phyloP scores from a whole-genome alignment of 371 early-diverging fungal genomes.

The Syncephalis plumigaleata region DNA sequence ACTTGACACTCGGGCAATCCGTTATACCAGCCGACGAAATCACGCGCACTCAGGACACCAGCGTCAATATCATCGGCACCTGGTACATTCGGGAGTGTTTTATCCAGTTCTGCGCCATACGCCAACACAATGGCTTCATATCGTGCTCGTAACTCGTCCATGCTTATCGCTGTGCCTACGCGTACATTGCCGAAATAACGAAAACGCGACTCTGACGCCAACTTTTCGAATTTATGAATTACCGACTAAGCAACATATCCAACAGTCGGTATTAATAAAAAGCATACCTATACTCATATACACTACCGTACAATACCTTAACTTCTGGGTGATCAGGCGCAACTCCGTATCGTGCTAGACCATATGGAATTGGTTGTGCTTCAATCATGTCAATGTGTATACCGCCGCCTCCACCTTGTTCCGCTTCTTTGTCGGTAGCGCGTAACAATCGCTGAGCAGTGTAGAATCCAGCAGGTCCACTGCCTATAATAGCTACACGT shows the following conservation, averaged over 20 bases:
- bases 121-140: slow-evolving; percentile 77
- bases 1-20: slow-evolving; percentile 42
- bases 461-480: slow-evolving; percentile 90
- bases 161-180: slow-evolving; percentile 29
- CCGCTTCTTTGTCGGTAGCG: background rate
- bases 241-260: slow-evolving; percentile 35
- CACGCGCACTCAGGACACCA: slow-evolving; percentile 60
- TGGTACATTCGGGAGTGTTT: slow-evolving; percentile 33
- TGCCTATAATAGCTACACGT: slow-evolving; percentile 50
- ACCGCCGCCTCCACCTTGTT: slow-evolving; percentile 19
- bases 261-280: background rate
- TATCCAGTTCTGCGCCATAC: slow-evolving; percentile 71
- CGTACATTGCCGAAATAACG: slow-evolving; percentile 68
- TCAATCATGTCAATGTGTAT: slow-evolving; percentile 78
- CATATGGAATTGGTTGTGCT: slow-evolving; percentile 70
- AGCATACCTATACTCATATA: too few species aligned
- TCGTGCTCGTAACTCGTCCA: slow-evolving; percentile 30
- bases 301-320: slow-evolving; percentile 51
- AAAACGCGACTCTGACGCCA: slow-evolving; percentile 49
- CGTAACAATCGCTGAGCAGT: slow-evolving; percentile 61
- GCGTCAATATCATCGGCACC: slow-evolving; percentile 22
- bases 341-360: slow-evolving; percentile 89
- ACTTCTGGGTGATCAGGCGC: slow-evolving; percentile 98
- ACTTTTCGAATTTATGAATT: slow-evolving; percentile 66
- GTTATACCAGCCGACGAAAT: slow-evolving; percentile 93